These are phyloP conservation scores for Candida pini DNA, from an alignment of 805 yeast genomes.

Conservation along the genomic window DNA sequence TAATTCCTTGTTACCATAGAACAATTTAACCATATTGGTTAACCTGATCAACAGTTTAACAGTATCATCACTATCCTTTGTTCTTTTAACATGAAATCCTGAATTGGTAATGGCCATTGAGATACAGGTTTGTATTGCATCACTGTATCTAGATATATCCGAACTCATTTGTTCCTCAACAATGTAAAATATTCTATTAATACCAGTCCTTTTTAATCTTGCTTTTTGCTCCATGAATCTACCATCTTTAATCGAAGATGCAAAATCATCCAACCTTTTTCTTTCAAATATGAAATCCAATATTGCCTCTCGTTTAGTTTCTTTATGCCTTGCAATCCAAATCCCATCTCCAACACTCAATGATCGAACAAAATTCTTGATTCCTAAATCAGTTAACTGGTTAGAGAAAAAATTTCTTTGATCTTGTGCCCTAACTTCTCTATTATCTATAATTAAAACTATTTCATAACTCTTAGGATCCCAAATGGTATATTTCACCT, in stretches of 20 bases:
- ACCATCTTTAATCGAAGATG: slow-evolving; percentile 78
- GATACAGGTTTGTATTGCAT: slow-evolving; percentile 71
- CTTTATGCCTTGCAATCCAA: slow-evolving; percentile 76
- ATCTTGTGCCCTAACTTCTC: slow-evolving; percentile 67
- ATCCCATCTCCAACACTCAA: slow-evolving; percentile 81
- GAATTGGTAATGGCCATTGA: slow-evolving; percentile 62
- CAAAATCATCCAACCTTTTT: slow-evolving; percentile 83
- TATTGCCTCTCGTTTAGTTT: slow-evolving; percentile 56
- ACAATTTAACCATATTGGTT: slow-evolving; percentile 37
- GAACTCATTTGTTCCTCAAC: slow-evolving; percentile 65
- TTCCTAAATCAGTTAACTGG: slow-evolving; percentile 43
- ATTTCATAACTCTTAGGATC: slow-evolving; percentile 51
- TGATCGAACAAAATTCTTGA: slow-evolving; percentile 47
- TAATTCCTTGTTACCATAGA: slow-evolving; percentile 34
- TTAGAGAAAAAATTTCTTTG: slow-evolving; percentile 68
- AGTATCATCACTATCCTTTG: slow-evolving; percentile 71
- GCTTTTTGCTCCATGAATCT: slow-evolving; percentile 83
- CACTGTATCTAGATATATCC: slow-evolving; percentile 45
- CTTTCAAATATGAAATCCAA: slow-evolving; percentile 85
- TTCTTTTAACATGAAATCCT: slow-evolving; percentile 61
- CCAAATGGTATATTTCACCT: slow-evolving; percentile 69
- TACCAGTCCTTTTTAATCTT: slow-evolving; percentile 64
- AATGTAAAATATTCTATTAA: slow-evolving; percentile 64
- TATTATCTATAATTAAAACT: slow-evolving; percentile 63
- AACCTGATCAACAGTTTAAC: slow-evolving; percentile 49